A percentile compares a stretch with the other conserved stretches of the same genome.
These are phyloP conservation scores for Mortierella sp. DNA, from an alignment of 371 early-diverging fungal species.

Conservation along the genomic window DNA sequence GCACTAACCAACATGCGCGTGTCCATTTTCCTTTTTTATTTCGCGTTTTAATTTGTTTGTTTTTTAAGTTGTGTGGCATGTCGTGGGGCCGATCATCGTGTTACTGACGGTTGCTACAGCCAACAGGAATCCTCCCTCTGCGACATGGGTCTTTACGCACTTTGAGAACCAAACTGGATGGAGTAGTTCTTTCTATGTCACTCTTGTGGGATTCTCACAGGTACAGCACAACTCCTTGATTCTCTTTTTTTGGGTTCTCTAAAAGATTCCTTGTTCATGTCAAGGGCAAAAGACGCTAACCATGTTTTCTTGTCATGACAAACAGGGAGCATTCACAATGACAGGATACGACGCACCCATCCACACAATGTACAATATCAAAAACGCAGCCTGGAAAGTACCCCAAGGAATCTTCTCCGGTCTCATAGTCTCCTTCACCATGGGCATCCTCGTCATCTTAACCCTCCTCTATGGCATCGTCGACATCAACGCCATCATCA, in stretches of 20 bases:
- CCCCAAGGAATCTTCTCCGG: constrained; percentile 35
- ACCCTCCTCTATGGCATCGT: constrained; percentile 36
- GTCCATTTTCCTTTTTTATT: not conserved
- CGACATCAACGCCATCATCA: constrained; percentile 22
- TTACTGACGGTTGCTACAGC: constrained; percentile 28
- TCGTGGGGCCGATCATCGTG: constrained; percentile 33
- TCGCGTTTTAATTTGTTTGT: not conserved
- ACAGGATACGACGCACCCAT: constrained; percentile 48
- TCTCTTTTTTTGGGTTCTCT: not conserved
- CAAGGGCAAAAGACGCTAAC: no score
- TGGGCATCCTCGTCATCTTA: constrained; percentile 30
- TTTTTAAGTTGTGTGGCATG: constrained; percentile 29
- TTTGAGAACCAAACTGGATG: constrained; percentile 53
- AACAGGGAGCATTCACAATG: constrained; percentile 35
- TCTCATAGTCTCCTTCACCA: constrained; percentile 25
- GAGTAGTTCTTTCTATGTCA: constrained; percentile 23
- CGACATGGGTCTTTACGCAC: constrained; percentile 38
- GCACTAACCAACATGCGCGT: not conserved
- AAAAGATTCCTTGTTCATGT: not conserved
- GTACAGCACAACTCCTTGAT: not conserved
- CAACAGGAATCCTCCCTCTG: constrained; percentile 24
- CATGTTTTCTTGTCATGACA: not conserved
- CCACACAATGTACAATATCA: constrained; percentile 31
- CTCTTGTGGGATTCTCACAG: constrained; percentile 27
- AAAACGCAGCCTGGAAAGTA: constrained; percentile 31